These are phyloP conservation scores for Starmerella bacillaris DNA, from an alignment of 805 yeast genomes.

Conservation along the genomic window DNA sequence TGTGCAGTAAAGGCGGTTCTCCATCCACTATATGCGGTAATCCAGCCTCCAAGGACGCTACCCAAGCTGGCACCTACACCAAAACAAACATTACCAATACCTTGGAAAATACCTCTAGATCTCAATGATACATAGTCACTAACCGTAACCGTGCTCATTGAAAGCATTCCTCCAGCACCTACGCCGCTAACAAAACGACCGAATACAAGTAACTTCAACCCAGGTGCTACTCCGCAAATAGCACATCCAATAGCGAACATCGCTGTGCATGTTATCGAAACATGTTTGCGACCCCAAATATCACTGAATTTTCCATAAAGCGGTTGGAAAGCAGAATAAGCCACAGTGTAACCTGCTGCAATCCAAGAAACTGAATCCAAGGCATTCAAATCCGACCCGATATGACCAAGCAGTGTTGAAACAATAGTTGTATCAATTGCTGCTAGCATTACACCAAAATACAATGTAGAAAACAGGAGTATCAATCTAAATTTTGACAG, in stretches of 20 bases:
- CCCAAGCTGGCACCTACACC: constrained; percentile 65
- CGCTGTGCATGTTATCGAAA: constrained; percentile 27
- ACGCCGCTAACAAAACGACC: constrained; percentile 70
- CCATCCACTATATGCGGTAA: constrained; percentile 45
- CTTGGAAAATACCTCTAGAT: constrained; percentile 68
- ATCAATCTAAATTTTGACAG: constrained; percentile 1
- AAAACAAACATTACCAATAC: constrained; percentile 56
- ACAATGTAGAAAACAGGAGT: constrained; percentile 17
- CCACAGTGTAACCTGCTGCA: constrained; percentile 50
- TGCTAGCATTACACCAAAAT: constrained; percentile 28
- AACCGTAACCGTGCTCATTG: constrained; percentile 56
- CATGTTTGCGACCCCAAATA: constrained; percentile 28
- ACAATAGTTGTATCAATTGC: constrained; percentile 45
- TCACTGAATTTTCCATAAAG: constrained; percentile 55
- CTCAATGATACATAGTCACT: constrained; percentile 63
- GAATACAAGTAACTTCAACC: constrained; percentile 42
- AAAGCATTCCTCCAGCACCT: constrained; percentile 80
- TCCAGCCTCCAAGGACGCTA: constrained; percentile 38
- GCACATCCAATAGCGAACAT: constrained; percentile 32
- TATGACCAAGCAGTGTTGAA: constrained; percentile 38
- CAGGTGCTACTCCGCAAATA: constrained; percentile 34
- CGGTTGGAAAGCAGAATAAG: constrained; percentile 60
- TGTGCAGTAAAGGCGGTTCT: constrained; percentile 30
- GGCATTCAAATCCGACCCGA: constrained; percentile 41
- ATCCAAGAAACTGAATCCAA: constrained; percentile 44